A percentile compares a stretch with the other conserved stretches of the same genome.
Evolutionary conservation across 2,329 filamentous ascomycete genomes (phyloP).

Genomic region (Dactylellina cionopaga): DNA sequence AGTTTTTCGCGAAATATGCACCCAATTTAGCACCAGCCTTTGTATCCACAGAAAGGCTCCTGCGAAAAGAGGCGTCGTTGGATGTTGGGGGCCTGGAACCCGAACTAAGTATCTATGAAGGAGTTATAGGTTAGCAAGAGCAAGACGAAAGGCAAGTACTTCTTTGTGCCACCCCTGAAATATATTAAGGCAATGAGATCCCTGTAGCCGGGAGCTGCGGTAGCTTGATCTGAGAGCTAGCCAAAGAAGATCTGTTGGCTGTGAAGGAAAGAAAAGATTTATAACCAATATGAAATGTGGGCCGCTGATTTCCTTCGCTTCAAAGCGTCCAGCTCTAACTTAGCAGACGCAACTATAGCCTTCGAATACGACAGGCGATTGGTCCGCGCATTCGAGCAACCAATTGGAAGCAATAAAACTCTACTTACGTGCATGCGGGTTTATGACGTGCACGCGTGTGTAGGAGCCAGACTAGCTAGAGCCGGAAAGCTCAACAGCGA

Average conservation of each 20-base stretch:
- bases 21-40: constrained; percentile 5
- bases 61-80: not conserved
- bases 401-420: constrained; percentile 21
- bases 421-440: constrained; percentile 17
- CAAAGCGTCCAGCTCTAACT: constrained; percentile 18
- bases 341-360: constrained; percentile 28
- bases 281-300: not conserved
- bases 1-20: not conserved
- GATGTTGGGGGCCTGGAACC: constrained; percentile 4
- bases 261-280: not conserved
- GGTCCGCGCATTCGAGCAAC: constrained; percentile 6
- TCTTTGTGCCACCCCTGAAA: not conserved
- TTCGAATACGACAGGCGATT: constrained; percentile 23
- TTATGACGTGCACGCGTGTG: constrained; percentile 39
- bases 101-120: not conserved
- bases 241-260: constrained; percentile 11
- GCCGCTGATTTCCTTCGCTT: constrained; percentile 11
- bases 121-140: constrained; percentile 1
- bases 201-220: not conserved
- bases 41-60: not conserved
- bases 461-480: constrained; percentile 14
- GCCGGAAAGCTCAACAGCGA: constrained; percentile 24
- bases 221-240: constrained; percentile 12
- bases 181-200: too few relatives aligned
- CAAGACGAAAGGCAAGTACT: not conserved